Conservation (phyloP, 2,329 filamentous ascomycete species). For the Scedosporium minutisporum region DNA sequence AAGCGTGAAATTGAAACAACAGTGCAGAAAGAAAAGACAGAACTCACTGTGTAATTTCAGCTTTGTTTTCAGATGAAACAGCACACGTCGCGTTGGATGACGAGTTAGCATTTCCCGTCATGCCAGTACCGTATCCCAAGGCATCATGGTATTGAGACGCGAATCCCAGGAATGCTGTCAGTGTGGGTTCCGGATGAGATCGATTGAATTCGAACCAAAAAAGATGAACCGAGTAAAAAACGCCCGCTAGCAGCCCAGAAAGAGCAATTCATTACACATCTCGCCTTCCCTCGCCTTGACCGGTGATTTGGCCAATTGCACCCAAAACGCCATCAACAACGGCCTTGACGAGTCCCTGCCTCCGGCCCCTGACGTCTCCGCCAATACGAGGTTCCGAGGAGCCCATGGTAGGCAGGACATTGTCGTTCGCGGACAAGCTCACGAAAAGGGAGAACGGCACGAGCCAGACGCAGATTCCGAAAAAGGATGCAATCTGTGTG, state of each 20-base stretch:
- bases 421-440: conserved; percentile 85
- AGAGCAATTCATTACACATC: neutral
- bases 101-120: neutral
- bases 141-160: neutral
- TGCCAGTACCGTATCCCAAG: neutral
- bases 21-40: neutral
- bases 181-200: neutral
- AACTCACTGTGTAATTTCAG: neutral
- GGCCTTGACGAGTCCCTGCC: conserved; percentile 58
- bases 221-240: neutral
- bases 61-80: neutral
- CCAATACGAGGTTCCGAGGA: conserved; percentile 50
- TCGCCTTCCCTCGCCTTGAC: neutral
- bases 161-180: neutral
- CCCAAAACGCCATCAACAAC: conserved; percentile 38
- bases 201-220: neutral
- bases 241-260: neutral
- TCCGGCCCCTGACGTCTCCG: conserved; percentile 36
- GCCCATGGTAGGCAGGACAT: conserved; percentile 87
- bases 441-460: conserved; percentile 94
- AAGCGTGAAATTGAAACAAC: neutral
- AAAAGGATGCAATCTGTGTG: conserved; percentile 91
- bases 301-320: conserved; percentile 1
- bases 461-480: conserved; percentile 92
- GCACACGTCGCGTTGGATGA: neutral